Percentiles rank a stretch among this genome's conserved stretches.
Evolutionary conservation across 2,329 filamentous ascomycete genomes (phyloP).

Genomic region (Aspergillus brunneoviolaceus): DNA sequence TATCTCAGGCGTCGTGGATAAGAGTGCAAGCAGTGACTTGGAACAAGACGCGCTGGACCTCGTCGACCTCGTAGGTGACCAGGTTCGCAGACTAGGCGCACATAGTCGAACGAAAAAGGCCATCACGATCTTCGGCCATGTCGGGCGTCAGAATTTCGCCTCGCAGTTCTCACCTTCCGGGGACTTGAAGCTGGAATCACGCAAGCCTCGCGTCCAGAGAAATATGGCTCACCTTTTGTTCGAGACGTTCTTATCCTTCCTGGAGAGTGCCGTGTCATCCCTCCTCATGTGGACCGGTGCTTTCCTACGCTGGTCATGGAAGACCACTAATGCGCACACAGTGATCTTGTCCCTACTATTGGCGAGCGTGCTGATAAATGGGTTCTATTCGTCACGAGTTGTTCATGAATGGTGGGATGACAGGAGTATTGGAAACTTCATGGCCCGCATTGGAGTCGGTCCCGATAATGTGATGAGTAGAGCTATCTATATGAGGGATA

Average conservation of each 20-base stretch:
- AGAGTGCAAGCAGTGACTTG: constrained; percentile 69
- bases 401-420: constrained; percentile 82
- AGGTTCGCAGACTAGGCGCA: constrained; percentile 48
- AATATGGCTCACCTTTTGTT: constrained; percentile 67
- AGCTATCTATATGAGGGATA: constrained; percentile 77
- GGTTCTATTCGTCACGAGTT: constrained; percentile 71
- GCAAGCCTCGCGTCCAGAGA: constrained; percentile 60
- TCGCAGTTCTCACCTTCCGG: constrained; percentile 39
- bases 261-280: constrained; percentile 71
- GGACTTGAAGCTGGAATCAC: constrained; percentile 40
- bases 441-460: constrained; percentile 75
- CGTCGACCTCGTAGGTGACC: constrained; percentile 51
- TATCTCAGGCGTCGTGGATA: constrained; percentile 52
- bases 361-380: constrained; percentile 69
- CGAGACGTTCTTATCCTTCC: constrained; percentile 70
- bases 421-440: constrained; percentile 74
- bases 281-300: constrained; percentile 76
- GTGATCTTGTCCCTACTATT: constrained; percentile 69
- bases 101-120: constrained; percentile 51
- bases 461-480: constrained; percentile 81
- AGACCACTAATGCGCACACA: constrained; percentile 69
- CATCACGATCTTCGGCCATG: constrained; percentile 49
- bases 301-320: constrained; percentile 63
- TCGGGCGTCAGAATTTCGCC: constrained; percentile 45
- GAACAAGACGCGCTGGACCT: constrained; percentile 50